These are phyloP conservation scores for Asclepias syriaca DNA, from an alignment of 257 asterid species.

Conservation along the genomic window DNA sequence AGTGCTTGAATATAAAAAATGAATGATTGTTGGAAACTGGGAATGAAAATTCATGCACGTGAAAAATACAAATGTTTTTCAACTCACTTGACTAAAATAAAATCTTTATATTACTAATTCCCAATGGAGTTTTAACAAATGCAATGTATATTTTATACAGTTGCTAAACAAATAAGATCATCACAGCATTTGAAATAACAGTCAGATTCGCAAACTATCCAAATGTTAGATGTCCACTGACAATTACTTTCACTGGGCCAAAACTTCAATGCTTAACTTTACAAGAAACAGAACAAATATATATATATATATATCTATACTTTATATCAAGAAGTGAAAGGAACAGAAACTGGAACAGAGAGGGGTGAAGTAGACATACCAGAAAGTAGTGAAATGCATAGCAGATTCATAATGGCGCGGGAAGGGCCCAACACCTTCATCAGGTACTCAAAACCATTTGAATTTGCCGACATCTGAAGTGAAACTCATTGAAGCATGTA, in stretches of 20 bases:
- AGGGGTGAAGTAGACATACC: not conserved
- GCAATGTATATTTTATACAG: too few species aligned
- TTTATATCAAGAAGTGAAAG: not conserved
- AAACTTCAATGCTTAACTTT: not conserved
- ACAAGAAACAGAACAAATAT: too few species aligned
- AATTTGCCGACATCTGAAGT: too few species aligned
- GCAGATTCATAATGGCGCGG: not conserved
- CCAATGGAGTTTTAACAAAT: too few species aligned
- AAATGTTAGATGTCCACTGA: not conserved
- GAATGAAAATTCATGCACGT: not conserved
- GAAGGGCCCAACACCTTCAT: not conserved
- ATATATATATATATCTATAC: too few species aligned
- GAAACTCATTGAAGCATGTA: not conserved
- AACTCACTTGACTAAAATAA: not conserved
- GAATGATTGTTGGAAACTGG: too few species aligned
- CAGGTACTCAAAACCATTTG: not conserved
- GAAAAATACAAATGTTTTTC: not conserved
- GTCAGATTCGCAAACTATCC: not conserved
- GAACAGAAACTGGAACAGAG: not conserved
- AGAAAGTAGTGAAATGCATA: not conserved
- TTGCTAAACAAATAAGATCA: too few species aligned
- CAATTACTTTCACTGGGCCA: not conserved
- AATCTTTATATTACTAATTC: not conserved
- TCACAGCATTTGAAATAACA: too few species aligned
- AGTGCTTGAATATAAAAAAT: too few species aligned